Conservation (phyloP, 768 basidiomycete species). For the Tulasnella sp. region DNA sequence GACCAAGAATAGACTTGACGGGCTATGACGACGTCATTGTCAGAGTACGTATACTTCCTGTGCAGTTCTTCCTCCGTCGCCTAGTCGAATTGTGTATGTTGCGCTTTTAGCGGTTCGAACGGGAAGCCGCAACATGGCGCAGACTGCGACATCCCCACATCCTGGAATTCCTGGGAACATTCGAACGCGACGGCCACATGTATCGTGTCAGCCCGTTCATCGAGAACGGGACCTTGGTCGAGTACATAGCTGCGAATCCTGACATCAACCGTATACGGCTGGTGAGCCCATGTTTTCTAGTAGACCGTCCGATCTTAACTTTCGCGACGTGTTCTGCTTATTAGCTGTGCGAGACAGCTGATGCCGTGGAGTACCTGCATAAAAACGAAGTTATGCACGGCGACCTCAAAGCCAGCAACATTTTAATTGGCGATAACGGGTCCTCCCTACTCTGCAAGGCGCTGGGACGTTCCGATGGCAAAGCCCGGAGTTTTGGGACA, state of each 20-base stretch:
- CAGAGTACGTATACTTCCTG: background rate
- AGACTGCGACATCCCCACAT: background rate
- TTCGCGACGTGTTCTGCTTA: background rate
- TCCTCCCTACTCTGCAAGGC: background rate
- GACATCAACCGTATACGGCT: background rate
- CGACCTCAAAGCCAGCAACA: background rate
- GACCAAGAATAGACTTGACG: background rate
- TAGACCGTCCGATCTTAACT: background rate
- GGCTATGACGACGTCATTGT: background rate
- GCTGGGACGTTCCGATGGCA: slow-evolving; percentile 20
- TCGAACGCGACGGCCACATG: background rate
- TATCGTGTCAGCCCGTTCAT: background rate
- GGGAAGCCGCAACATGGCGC: background rate
- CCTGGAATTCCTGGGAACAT: background rate
- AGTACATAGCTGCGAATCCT: background rate
- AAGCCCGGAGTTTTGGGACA: background rate
- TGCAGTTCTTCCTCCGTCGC: background rate
- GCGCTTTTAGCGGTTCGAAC: background rate
- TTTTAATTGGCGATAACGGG: background rate
- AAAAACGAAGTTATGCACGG: background rate
- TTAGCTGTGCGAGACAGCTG: background rate
- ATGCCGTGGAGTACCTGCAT: background rate
- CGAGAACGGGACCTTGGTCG: background rate
- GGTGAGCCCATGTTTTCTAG: background rate
- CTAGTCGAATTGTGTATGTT: no score